A percentile compares a stretch with the other conserved stretches of the same genome.
phyloP scores from a whole-genome alignment of 106 monocot genomes.

The Vanilla planifolia region DNA sequence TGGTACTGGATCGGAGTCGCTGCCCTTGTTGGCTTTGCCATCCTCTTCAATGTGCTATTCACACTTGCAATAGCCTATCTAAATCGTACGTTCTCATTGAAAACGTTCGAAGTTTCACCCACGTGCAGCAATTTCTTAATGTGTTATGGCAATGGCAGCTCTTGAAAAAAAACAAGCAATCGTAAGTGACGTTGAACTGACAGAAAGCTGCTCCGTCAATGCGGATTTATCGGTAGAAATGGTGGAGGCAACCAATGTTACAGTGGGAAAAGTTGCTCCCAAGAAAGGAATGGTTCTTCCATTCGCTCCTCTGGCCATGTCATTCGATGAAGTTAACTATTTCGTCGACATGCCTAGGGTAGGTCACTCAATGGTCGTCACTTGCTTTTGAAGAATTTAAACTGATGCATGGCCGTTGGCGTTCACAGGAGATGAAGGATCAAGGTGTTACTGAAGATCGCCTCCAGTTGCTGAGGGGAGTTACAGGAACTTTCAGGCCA shows the following conservation, averaged over 20 bases:
- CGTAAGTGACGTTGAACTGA: slow-evolving; percentile 22
- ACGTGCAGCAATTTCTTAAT: not conserved
- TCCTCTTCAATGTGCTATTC: slow-evolving; percentile 85
- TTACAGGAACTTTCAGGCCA: slow-evolving; percentile 52
- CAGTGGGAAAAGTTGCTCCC: slow-evolving; percentile 19
- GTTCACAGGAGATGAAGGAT: slow-evolving; percentile 59
- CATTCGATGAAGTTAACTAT: slow-evolving; percentile 87
- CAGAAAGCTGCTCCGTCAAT: not conserved
- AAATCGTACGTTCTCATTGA: slow-evolving; percentile 59
- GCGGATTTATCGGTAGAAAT: slow-evolving; percentile 45
- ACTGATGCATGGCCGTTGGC: not conserved
- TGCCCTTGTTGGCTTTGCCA: slow-evolving; percentile 66
- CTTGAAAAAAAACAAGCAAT: slow-evolving; percentile 57
- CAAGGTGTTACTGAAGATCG: slow-evolving; percentile 52
- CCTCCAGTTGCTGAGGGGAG: slow-evolving; percentile 42
- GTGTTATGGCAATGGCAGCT: slow-evolving; percentile 23
- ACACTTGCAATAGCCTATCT: slow-evolving; percentile 79
- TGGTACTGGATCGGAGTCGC: slow-evolving; percentile 91
- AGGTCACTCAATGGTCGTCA: no score
- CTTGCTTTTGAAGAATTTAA: not conserved
- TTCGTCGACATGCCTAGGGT: slow-evolving; percentile 92
- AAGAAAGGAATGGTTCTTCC: slow-evolving; percentile 96
- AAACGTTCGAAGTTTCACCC: no score
- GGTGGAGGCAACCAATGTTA: slow-evolving; percentile 23
- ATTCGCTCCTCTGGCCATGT: slow-evolving; percentile 78